These are phyloP conservation scores for Trypanosoma cruzi DNA, from an alignment of 208 protist genomes.

Conservation along the genomic window DNA sequence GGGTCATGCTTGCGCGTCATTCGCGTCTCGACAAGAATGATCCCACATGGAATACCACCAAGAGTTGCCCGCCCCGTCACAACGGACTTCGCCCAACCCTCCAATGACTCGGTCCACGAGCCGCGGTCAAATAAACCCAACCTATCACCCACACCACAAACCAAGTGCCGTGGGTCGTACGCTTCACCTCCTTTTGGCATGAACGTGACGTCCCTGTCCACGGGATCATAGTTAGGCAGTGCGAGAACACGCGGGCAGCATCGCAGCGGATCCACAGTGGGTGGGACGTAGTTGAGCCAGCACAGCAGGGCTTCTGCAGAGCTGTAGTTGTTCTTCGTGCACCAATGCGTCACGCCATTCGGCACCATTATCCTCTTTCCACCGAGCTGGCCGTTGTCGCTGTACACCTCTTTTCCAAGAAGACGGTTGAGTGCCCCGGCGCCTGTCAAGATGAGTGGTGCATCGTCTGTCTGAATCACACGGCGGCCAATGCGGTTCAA, in stretches of 20 bases:
- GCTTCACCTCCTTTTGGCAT: conserved; percentile 53
- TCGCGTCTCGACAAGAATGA: conserved; percentile 98
- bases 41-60: conserved; percentile 97
- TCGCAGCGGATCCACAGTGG: conserved; percentile 37
- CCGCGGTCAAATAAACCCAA: conserved; percentile 92
- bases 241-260: conserved; percentile 53
- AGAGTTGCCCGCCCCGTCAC: conserved; percentile 96
- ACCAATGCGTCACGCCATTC: conserved; percentile 96
- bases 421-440: conserved; percentile 92
- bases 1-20: conserved; percentile 92
- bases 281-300: conserved; percentile 94
- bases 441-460: conserved; percentile 97
- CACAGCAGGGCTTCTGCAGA: conserved; percentile 70
- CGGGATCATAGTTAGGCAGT: conserved; percentile 42
- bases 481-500: conserved; percentile 97
- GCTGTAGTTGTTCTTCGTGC: conserved; percentile 81
- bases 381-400: conserved; percentile 97
- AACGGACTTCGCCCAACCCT: conserved; percentile 97
- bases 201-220: conserved; percentile 86
- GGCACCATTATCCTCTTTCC: conserved; percentile 97
- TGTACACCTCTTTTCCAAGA: conserved; percentile 97
- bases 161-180: conserved; percentile 88
- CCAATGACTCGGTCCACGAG: conserved; percentile 92
- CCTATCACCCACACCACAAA: conserved; percentile 51
- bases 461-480: conserved; percentile 94